Base-by-base conservation (phyloP, 345 rosid genomes). In the Punica granatum region DNA sequence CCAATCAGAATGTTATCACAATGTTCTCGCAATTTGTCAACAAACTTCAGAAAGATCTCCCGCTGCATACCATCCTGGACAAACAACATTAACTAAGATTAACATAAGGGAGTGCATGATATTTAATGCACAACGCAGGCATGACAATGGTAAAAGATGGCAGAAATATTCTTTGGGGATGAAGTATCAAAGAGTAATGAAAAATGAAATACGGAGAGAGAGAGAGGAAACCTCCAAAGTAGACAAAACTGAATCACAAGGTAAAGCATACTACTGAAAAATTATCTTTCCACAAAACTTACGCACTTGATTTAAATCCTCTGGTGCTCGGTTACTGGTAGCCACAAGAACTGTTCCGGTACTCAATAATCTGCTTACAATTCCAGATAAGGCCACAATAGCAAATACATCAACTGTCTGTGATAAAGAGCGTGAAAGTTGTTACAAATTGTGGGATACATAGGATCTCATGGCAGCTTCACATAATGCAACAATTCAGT, bases 391-490 rank as follows among this genome's bases (percentile, higher is more conserved):
- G 83, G 98, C 92, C 78, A 93, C 97, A 85, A 93, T 86, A 72
- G 98, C 97, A 85, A 90, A 93, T 28, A 87, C 96, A 80, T 93
- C 94, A 81, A 90, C 94, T 67, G 96, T 81, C 97, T 93, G 97
- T 69, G 73, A 79, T 48, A 80, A 44, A 74, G 72, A 79, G 67
- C 77, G 78, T 68, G 75, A 69, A 28, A 8, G 59, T 71, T 67
- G 51, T 69, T 70, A 68, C 69, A 60, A 61, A 26, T 56, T 64
- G 71, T 46, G 39, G 21, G 66, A 75, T 30, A 70, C 63, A 7
- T n/a, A 64, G 14, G 34, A 43, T 10, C 48, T 43, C 49, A 21
- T 21, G 25, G 18, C 35, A 49, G 41, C 30, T 23, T 53, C 59
- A 1, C 13, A 28, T n/a, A 23, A 23, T 23, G 31, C 11, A 56